Evolutionary conservation across 139 green algal species (phyloP), one percentile per base, ranked within the genome.

Genomic region (Chlorella sp.): DNA sequence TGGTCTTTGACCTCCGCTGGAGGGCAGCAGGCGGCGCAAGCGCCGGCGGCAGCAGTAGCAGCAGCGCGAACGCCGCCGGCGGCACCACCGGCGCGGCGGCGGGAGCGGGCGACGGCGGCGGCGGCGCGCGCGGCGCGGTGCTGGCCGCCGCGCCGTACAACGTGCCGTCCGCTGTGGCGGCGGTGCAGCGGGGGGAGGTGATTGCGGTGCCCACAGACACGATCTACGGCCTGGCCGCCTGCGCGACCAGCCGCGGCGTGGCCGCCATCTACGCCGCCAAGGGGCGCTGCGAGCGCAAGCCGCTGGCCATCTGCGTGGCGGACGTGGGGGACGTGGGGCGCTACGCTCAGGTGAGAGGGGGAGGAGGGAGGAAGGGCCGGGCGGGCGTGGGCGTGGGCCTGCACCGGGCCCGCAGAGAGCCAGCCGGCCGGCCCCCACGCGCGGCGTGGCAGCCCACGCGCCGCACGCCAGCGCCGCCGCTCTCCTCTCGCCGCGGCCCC

Each of bases 201-300:
- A 36, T 92, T 1, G 84, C 83, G 3, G 55, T 94, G 33, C 87
- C 90, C 3, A 91, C 89, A 14, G 90, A 91, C 71, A 93, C 87
- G 2, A 58, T 92, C 27, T 93, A 92, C 61, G 89, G 86, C 55
- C 63, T 90, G 56, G 87, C 79, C 8, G 71, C 81, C 23, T 71
- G 62, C 27, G 87, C 77, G 27, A 63, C 42, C 50, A 58, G 42
- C 59, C 35, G 14, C 2, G 80, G 38, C 38, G 74, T 95, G 19
- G 35, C 79, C 9, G 50, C 55, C 27, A 78, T 95, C 8, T 93
- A 91, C 58, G 63, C 42, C 35, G 87, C 86, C 71, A 95, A 94
- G 76, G 38, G 77, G 42, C 79, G 89, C 5, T 38, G 21, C 0
- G 29, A 50, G 8, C 17, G 70, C 36, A 70, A 83, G 17, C 87